phyloP scores from a whole-genome alignment of 2,329 filamentous ascomycete species.

The Blastomyces silverae region DNA sequence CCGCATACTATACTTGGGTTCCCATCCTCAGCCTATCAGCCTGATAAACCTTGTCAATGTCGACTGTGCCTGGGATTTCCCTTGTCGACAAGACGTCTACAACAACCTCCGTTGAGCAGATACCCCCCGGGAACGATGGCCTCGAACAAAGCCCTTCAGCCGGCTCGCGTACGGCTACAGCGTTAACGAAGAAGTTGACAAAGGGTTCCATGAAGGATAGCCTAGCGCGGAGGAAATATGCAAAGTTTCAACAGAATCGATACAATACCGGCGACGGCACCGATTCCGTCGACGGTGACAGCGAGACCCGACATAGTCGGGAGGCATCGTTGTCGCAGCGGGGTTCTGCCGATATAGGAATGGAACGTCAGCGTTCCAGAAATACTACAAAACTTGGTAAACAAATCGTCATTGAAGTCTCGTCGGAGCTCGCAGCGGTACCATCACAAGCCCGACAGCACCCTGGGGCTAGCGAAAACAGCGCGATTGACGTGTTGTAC shows the following conservation, averaged over 20 bases:
- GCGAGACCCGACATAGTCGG: slow-evolving; percentile 13
- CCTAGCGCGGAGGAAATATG: slow-evolving; percentile 41
- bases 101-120: slow-evolving; percentile 24
- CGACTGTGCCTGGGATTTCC: slow-evolving; percentile 27
- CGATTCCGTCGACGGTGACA: not conserved
- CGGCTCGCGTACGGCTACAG: slow-evolving; percentile 22
- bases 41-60: slow-evolving; percentile 23
- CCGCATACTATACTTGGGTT: not conserved
- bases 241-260: slow-evolving; percentile 50
- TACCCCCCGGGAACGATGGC: slow-evolving; percentile 22
- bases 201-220: slow-evolving; percentile 36
- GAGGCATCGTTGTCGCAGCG: slow-evolving; percentile 4
- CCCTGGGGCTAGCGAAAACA: slow-evolving; percentile 23
- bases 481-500: slow-evolving; percentile 77
- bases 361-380: not conserved
- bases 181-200: slow-evolving; percentile 30
- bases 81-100: slow-evolving; percentile 39
- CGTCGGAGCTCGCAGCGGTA: slow-evolving; percentile 5
- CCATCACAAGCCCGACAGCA: slow-evolving; percentile 3
- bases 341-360: not conserved
- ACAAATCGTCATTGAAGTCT: not conserved
- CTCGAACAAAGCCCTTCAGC: slow-evolving; percentile 23
- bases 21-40: not conserved
- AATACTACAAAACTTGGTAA: slow-evolving; percentile 7
- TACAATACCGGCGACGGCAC: slow-evolving; percentile 30